Evolutionary conservation across 495 filamentous ascomycete genomes (phyloP), one percentile per base, ranked within the genome.

Genomic region (Achaetomiella virescens): DNA sequence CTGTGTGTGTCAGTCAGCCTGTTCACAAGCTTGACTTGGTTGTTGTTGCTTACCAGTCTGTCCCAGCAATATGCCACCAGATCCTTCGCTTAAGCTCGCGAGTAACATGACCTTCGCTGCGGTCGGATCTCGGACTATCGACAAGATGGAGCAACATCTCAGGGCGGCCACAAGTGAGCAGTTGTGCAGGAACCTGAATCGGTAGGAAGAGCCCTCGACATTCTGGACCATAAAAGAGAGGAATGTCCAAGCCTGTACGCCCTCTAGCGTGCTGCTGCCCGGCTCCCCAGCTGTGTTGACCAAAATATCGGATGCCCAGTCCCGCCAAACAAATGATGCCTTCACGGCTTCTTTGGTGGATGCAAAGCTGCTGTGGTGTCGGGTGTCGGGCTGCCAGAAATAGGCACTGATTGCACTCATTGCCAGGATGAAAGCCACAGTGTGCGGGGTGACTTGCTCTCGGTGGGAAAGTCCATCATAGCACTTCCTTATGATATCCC

Each of bases 51-150:
- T 36, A 75, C 76, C 74, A 81, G 51, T 81, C 77, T 14, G 72
- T 70, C 14, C 65, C 68, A 15, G 67, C 70, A 2, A 79, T 47
- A 60, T 79, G 70, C 78, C 76, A 79, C 77, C 77, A 79, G 6
- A 78, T 61, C 43, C 78, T 68, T 38, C 77, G 55, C 36, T 71
- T 70, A 10, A 79, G 70, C 53, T 79, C 78, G 43, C 66, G 65
- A 17, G 55, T 50, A 1, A 65, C 54, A 2, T 64, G 58, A 21
- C 67, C 65, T 29, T 61, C 64, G 21, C 25, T 41, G 21, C 6
- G 22, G 2, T 20, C 12, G 11, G 59, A 9, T 51, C 45, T 18
- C 66, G 66, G 59, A 67, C 64, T 49, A 44, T 81, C 78, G 2
- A 78, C 58, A 0, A 71, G 61, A 58, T 80, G 75, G 2, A 80